Evolutionary conservation across 2,329 filamentous ascomycete species (phyloP).

Genomic region (Aspergillus neotritici): DNA sequence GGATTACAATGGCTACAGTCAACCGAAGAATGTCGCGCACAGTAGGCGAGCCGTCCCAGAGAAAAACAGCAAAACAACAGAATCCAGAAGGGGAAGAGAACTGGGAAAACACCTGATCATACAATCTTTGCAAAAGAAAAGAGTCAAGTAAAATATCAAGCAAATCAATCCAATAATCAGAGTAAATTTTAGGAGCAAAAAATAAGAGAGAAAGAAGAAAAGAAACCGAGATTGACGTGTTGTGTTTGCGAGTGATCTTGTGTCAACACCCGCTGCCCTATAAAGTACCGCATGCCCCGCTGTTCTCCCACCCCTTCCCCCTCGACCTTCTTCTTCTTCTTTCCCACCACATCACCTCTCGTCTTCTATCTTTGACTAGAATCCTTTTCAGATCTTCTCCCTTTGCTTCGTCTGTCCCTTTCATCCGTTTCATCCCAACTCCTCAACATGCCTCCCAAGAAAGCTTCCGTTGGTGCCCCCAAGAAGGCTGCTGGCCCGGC

Average conservation of each 20-base stretch:
- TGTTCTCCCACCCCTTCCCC: slow-evolving; percentile 34
- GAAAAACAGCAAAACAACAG: too few species aligned
- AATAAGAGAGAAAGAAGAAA: slow-evolving; percentile 6
- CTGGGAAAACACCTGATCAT: too few species aligned
- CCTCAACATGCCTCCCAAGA: slow-evolving; percentile 61
- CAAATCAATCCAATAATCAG: not conserved
- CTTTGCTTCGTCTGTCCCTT: slow-evolving; percentile 1
- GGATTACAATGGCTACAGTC: too few species aligned
- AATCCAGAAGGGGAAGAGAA: too few species aligned
- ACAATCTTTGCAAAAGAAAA: not conserved
- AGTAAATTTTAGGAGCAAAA: not conserved
- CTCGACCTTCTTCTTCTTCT: slow-evolving; percentile 30
- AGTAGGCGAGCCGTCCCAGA: too few species aligned
- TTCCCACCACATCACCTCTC: slow-evolving; percentile 14
- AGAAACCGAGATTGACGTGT: slow-evolving; percentile 18
- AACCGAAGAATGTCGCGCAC: too few species aligned
- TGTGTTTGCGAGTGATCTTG: slow-evolving; percentile 34
- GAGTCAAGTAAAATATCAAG: not conserved
- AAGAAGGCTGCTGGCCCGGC: slow-evolving; percentile 53
- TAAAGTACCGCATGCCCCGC: slow-evolving; percentile 40
- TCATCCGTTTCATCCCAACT: slow-evolving; percentile 9
- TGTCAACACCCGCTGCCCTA: slow-evolving; percentile 39
- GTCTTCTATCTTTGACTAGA: slow-evolving; percentile 15
- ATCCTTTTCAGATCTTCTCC: too few species aligned
- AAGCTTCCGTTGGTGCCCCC: slow-evolving; percentile 48